Evolutionary conservation across 2,329 filamentous ascomycete species (phyloP).

Genomic region (Alternaria gaisen): DNA sequence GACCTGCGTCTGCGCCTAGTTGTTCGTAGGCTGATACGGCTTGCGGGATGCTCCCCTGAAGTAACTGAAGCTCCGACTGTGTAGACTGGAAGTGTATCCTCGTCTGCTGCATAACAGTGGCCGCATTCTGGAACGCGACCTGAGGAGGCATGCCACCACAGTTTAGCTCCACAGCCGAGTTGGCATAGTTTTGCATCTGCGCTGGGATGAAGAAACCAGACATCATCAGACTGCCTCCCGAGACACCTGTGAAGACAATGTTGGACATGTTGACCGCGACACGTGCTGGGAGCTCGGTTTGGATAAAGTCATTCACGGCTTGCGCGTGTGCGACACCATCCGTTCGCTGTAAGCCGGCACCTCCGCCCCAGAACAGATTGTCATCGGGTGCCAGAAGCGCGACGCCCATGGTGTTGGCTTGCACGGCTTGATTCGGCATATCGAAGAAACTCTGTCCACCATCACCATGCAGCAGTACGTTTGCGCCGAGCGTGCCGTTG

Average conservation of each 20-base stretch:
- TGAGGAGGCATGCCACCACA: conserved; percentile 65
- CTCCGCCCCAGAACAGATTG: conserved; percentile 67
- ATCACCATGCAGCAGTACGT: conserved; percentile 68
- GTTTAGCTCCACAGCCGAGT: conserved; percentile 63
- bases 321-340: conserved; percentile 66
- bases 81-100: conserved; percentile 67
- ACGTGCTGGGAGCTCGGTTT: conserved; percentile 60
- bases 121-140: conserved; percentile 58
- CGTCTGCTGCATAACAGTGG: conserved; percentile 56
- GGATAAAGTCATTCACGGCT: conserved; percentile 64
- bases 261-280: conserved; percentile 63
- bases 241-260: conserved; percentile 67
- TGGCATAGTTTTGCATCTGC: conserved; percentile 62
- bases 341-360: conserved; percentile 60
- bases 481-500: conserved; percentile 55
- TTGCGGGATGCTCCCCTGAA: conserved; percentile 62
- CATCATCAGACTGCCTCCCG: conserved; percentile 63
- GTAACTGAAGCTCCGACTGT: conserved; percentile 58
- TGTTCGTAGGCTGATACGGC: conserved; percentile 63
- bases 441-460: conserved; percentile 68
- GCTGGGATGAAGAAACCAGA: conserved; percentile 67
- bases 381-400: conserved; percentile 63
- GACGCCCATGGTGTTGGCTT: conserved; percentile 62
- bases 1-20: conserved; percentile 55
- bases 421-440: conserved; percentile 65